Conservation (phyloP, 257 asterid species). For the Solanum chaucha region DNA sequence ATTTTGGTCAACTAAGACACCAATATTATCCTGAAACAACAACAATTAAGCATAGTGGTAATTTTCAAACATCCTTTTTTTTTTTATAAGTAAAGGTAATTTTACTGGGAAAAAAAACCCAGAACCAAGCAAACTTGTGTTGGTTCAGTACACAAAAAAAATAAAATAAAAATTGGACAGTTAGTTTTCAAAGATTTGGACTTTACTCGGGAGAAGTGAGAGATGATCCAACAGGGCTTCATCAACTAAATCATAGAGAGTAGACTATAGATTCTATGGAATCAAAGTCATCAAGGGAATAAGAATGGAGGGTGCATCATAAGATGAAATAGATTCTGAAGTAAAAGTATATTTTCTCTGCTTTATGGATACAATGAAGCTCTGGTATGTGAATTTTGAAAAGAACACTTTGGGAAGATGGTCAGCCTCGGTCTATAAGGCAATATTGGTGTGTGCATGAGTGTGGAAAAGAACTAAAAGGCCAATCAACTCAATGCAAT, state of each 20-base stretch:
- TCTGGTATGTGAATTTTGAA: not conserved
- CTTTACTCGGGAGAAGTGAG: not conserved
- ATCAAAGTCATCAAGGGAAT: not conserved
- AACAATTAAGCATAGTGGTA: not conserved
- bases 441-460: not conserved
- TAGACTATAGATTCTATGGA: not conserved
- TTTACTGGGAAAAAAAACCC: not conserved
- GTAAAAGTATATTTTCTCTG: not conserved
- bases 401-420: not conserved
- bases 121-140: not conserved
- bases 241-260: not conserved
- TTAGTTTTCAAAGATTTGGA: not conserved
- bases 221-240: not conserved
- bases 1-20: conserved; percentile 95
- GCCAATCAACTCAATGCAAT: not conserved
- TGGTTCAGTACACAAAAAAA: not conserved
- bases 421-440: not conserved
- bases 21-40: conserved; percentile 78
- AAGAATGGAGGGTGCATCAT: not conserved
- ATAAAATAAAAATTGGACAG: not conserved
- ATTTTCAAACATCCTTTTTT: not conserved
- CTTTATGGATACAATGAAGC: not conserved
- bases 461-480: not conserved
- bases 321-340: not conserved
- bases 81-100: not conserved